Percentiles rank a stretch among this genome's conserved stretches.
These are phyloP conservation scores for Arxiozyma heterogenica DNA, from an alignment of 1,139 yeast species.

Conservation along the genomic window DNA sequence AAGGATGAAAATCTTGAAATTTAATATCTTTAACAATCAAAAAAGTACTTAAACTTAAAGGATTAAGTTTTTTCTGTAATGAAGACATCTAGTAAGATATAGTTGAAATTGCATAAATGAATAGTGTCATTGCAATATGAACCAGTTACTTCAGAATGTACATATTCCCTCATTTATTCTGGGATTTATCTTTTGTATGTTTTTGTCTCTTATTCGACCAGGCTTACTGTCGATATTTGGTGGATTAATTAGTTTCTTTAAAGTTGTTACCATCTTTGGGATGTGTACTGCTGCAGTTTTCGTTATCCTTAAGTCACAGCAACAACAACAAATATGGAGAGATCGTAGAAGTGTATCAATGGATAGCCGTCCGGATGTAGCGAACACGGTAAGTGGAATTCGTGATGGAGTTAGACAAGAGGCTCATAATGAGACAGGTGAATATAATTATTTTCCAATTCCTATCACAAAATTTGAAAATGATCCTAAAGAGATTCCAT, in stretches of 20 bases:
- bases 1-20: no score
- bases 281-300: slow-evolving; percentile 2
- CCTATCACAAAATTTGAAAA: slow-evolving; percentile 18
- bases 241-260: slow-evolving; percentile 9
- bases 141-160: slow-evolving; percentile 1
- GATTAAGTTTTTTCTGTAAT: background rate
- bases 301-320: background rate
- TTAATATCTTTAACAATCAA: no score
- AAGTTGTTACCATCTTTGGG: slow-evolving; percentile 5
- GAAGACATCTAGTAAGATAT: background rate
- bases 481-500: background rate
- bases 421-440: slow-evolving; percentile 10
- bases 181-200: slow-evolving; percentile 8
- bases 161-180: slow-evolving; percentile 9
- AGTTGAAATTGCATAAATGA: background rate
- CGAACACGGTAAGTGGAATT: background rate
- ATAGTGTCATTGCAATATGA: background rate
- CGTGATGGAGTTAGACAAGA: background rate
- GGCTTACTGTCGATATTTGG: slow-evolving; percentile 8
- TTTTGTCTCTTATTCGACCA: slow-evolving; percentile 8
- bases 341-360: background rate
- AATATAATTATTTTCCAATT: slow-evolving; percentile 19
- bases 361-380: background rate
- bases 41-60: no score
- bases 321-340: background rate